phyloP scores from a whole-genome alignment of 345 rosid species.

The Eucalyptus guilfoylei region DNA sequence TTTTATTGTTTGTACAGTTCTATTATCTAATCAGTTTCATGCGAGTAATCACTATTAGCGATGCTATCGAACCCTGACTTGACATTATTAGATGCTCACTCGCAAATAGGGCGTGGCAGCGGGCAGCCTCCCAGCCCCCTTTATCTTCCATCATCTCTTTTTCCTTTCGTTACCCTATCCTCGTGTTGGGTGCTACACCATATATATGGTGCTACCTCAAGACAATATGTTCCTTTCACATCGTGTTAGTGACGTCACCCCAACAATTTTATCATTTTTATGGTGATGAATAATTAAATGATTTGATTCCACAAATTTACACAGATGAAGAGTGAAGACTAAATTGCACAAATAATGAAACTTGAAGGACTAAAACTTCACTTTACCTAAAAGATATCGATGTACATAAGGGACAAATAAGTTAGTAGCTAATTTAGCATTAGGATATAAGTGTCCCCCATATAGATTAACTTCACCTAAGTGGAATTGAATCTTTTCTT shows the following conservation, averaged over 20 bases:
- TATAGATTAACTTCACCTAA: not conserved
- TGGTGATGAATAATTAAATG: too few relatives aligned
- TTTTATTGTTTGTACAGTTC: not conserved
- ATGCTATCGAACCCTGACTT: not conserved
- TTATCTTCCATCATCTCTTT: not conserved
- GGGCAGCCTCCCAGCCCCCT: not conserved
- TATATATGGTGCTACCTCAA: not conserved
- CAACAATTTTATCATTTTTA: too few relatives aligned
- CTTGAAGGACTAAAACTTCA: too few relatives aligned
- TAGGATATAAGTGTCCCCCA: too few relatives aligned
- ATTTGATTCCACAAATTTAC: too few relatives aligned
- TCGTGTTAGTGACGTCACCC: not conserved
- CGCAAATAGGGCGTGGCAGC: not conserved
- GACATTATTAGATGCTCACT: not conserved
- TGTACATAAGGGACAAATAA: too few relatives aligned
- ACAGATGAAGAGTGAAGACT: too few relatives aligned
- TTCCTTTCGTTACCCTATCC: not conserved
- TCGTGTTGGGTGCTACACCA: not conserved
- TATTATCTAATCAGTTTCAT: not conserved
- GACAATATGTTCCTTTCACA: not conserved
- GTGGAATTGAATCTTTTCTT: not conserved
- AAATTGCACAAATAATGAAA: too few relatives aligned
- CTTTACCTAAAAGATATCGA: too few relatives aligned
- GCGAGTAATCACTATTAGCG: not conserved
- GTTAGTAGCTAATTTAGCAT: too few relatives aligned